A percentile compares a stretch with the other conserved stretches of the same genome.
phyloP scores from a whole-genome alignment of 257 asterid species.

The Petunia axillaris region DNA sequence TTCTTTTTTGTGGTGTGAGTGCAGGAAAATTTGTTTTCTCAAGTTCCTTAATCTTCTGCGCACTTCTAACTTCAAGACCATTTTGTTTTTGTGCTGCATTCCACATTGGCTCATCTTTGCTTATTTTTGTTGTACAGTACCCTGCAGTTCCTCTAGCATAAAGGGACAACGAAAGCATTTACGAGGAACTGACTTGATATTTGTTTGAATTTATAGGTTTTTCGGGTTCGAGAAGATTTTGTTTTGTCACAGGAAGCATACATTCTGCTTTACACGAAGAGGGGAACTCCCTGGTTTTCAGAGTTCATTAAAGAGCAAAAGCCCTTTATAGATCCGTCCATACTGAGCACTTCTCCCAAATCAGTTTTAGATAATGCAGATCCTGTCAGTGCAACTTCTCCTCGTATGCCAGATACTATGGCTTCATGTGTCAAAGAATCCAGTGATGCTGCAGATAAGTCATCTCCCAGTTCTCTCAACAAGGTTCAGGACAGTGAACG shows the following conservation, averaged over 20 bases:
- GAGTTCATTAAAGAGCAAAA: conserved; percentile 57
- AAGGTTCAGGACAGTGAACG: conserved; percentile 29
- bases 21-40: background rate
- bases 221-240: conserved; percentile 56
- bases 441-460: conserved; percentile 31
- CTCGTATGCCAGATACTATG: conserved; percentile 28
- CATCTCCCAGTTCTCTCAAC: conserved; percentile 28
- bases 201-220: conserved; percentile 49
- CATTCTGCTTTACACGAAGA: conserved; percentile 77
- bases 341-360: conserved; percentile 67
- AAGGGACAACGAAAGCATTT: background rate
- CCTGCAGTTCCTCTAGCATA: background rate
- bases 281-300: conserved; percentile 74
- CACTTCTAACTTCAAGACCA: background rate
- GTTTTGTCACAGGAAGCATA: conserved; percentile 90
- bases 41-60: background rate
- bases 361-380: conserved; percentile 68
- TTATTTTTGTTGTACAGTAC: background rate
- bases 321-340: conserved; percentile 35
- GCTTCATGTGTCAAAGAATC: conserved; percentile 35
- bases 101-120: background rate
- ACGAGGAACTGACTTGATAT: conserved; percentile 21
- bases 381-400: conserved; percentile 34
- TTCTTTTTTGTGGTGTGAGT: background rate
- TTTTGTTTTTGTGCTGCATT: background rate